phyloP scores from a whole-genome alignment of 768 basidiomycete genomes.

The Boletus rufocinnamomeus region DNA sequence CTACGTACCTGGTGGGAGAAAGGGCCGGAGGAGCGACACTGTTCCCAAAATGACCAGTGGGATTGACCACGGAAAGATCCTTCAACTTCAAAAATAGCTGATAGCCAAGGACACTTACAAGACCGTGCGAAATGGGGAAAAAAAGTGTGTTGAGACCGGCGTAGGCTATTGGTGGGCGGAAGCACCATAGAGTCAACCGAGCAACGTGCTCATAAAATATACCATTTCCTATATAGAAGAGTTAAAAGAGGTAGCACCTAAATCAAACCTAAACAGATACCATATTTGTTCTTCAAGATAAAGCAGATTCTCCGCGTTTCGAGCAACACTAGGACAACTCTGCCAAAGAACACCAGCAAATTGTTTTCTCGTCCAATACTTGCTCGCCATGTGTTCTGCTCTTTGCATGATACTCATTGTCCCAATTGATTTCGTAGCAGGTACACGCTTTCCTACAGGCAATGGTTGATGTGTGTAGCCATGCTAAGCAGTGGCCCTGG shows the following conservation, averaged over 20 bases:
- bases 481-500: neutral
- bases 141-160: neutral
- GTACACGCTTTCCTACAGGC: neutral
- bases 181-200: neutral
- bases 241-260: neutral
- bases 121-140: neutral
- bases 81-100: neutral
- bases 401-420: neutral
- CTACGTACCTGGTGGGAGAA: neutral
- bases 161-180: neutral
- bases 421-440: neutral
- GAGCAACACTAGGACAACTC: neutral
- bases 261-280: neutral
- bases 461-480: neutral
- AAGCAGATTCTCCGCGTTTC: neutral
- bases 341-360: neutral
- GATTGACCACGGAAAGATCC: neutral
- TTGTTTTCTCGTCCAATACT: neutral
- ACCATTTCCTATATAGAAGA: too few relatives aligned
- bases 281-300: neutral
- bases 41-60: conserved; percentile 1
- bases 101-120: neutral
- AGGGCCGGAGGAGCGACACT: neutral
- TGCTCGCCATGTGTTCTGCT: neutral
- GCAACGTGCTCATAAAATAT: neutral